A percentile compares a stretch with the other conserved stretches of the same genome.
phyloP scores from a whole-genome alignment of 225 moss, liverwort and hornwort genomes.

The Rhytidiadelphus loreus region DNA sequence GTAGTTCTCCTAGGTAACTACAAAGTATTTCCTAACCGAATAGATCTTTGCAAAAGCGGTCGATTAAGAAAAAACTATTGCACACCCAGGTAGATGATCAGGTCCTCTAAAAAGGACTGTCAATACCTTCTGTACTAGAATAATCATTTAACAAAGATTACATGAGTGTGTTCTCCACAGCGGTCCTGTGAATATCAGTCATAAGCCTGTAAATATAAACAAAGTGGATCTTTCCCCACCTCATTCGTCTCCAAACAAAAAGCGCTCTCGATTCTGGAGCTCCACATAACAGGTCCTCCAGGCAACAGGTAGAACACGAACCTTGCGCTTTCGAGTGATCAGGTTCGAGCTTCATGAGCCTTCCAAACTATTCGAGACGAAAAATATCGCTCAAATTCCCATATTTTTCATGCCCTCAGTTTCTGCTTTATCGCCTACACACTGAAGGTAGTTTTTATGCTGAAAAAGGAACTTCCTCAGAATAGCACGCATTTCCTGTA shows the following conservation, averaged over 20 bases:
- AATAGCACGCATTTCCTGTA: neutral
- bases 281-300: neutral
- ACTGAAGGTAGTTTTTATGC: neutral
- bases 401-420: conserved; percentile 4
- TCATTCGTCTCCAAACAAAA: conserved; percentile 9
- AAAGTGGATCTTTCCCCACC: conserved; percentile 9
- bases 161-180: conserved; percentile 10
- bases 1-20: neutral
- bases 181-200: conserved; percentile 3
- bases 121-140: conserved; percentile 2
- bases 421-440: neutral
- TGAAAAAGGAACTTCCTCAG: neutral
- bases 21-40: conserved; percentile 2
- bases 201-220: conserved; percentile 12
- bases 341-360: neutral
- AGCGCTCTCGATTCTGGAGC: neutral
- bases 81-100: neutral
- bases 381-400: neutral
- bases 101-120: neutral
- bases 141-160: conserved; percentile 5
- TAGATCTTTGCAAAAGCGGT: conserved; percentile 7
- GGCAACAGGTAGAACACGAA: neutral
- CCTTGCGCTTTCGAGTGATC: neutral
- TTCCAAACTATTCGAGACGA: neutral
- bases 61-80: conserved; percentile 1